Evolutionary conservation across 805 yeast genomes (phyloP), one percentile per base, ranked within the genome.

Genomic region (Cyberlindnera maclurae): DNA sequence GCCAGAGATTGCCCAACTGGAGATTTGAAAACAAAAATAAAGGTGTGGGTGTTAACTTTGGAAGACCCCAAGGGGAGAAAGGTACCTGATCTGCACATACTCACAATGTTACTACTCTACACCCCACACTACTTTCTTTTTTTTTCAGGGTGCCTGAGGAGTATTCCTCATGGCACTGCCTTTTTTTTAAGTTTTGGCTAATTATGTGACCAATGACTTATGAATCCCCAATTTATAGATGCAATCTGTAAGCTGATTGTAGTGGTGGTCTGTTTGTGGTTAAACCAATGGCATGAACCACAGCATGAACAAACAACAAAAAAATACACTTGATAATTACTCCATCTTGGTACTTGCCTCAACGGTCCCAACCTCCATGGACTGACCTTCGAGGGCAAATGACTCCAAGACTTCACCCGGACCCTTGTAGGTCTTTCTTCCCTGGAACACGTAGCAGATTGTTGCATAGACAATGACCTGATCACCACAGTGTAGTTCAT

Each of bases 401-500:
- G 34, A 31, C 26, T 34, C 49, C 13, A 49, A 26, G 15, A 47
- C 51, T 15, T 52, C 57, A 29, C 46, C 36, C 32, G 57, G 58
- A 26, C 58, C 58, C 30, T 45, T 45, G 33, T 42, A 54, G 2
- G 57, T 52, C 46, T 51, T 52, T 12, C 39, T 38, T 16, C 57
- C 58, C 33, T 54, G 57, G 20, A 52, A 40, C 29, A 48, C 37
- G 48, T 54, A 54, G 15, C 52, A 47, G 31, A 51, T 39, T 1
- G 49, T 40, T 12, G 58, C 49, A 32, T 49, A 52, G 8, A 43
- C 41, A 17, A 54, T 38, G 12, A 50, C 24, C 51, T 36, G 20
- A 54, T 47, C 10, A 50, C 55, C n/a, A 52, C 54, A 1, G 57
- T 51, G 35, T 54, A 54, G 40, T 54, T 52, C 59, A 54, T 54